Percentiles rank a stretch among this genome's conserved stretches.
Conservation (phyloP, 148 eudicot species). For the Fagopyrum tataricum region DNA sequence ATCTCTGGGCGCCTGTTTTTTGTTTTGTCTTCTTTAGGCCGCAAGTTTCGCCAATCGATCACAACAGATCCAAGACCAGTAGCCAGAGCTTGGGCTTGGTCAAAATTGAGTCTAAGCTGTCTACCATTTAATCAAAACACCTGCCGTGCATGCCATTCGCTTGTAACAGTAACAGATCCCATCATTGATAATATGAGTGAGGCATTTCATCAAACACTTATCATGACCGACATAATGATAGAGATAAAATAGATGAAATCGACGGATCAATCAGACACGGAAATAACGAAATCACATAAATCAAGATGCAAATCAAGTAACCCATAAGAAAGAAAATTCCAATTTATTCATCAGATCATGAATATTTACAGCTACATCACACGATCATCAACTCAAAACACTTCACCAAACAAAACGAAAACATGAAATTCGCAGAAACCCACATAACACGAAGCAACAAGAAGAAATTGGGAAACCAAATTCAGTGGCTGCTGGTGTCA, state of each 20-base stretch:
- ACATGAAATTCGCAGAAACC: not conserved
- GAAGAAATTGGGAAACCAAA: not conserved
- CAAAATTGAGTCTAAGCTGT: not conserved
- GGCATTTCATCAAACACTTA: not conserved
- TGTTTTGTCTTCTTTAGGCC: not conserved
- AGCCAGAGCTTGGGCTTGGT: not conserved
- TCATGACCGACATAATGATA: not conserved
- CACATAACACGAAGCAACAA: not conserved
- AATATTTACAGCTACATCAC: slow-evolving; percentile 6
- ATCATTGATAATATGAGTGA: not conserved
- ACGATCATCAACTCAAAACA: not conserved
- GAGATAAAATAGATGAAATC: not conserved
- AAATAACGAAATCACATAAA: not conserved
- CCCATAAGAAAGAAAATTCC: not conserved
- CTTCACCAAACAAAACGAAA: not conserved
- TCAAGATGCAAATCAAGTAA: not conserved
- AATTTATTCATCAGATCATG: slow-evolving; percentile 8
- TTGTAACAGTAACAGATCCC: not conserved
- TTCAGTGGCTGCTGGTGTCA: not conserved
- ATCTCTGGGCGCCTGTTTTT: not conserved
- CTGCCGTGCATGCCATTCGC: too few relatives aligned
- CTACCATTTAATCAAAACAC: not conserved
- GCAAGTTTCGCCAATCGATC: not conserved
- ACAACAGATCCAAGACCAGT: not conserved
- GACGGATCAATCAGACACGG: not conserved